Evolutionary conservation across 2,329 filamentous ascomycete species (phyloP).

Genomic region (Dactylella cylindrospora): DNA sequence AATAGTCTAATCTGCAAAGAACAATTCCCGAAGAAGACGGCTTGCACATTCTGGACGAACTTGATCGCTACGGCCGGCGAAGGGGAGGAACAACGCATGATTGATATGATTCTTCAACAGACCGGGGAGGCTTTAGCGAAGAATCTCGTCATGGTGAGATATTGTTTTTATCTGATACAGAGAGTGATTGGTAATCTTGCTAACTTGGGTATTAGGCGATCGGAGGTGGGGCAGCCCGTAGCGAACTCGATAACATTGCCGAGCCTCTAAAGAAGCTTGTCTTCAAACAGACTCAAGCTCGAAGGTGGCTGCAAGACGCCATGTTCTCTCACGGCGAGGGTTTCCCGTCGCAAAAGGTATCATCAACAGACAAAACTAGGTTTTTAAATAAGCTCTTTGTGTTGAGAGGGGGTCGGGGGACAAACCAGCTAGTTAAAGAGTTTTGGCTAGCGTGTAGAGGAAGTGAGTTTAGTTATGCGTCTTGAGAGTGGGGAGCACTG

Average conservation of each 20-base stretch:
- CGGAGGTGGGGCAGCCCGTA: conserved; percentile 67
- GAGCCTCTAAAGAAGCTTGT: conserved; percentile 72
- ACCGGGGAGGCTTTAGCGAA: conserved; percentile 48
- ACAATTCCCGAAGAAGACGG: conserved; percentile 71
- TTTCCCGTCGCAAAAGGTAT: conserved; percentile 64
- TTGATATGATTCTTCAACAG: conserved; percentile 48
- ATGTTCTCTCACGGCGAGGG: conserved; percentile 56
- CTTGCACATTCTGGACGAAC: conserved; percentile 73
- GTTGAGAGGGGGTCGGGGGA: conserved; percentile 64
- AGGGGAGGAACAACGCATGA: conserved; percentile 55
- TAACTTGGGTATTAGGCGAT: conserved; percentile 57
- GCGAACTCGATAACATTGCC: conserved; percentile 69
- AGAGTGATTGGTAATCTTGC: neutral
- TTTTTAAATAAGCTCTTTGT: conserved; percentile 70
- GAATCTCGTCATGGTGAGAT: conserved; percentile 47
- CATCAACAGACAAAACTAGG: conserved; percentile 61
- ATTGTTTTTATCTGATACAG: neutral
- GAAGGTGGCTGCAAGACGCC: conserved; percentile 65
- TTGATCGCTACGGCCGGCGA: conserved; percentile 54
- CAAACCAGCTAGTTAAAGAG: conserved; percentile 68
- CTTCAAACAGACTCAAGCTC: conserved; percentile 59
- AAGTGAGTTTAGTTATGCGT: conserved; percentile 51
- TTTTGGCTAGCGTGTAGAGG: conserved; percentile 71
- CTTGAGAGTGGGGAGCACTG: neutral
- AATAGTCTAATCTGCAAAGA: conserved; percentile 70